phyloP scores from a whole-genome alignment of 1,139 yeast species.

The Pichia sp. region DNA sequence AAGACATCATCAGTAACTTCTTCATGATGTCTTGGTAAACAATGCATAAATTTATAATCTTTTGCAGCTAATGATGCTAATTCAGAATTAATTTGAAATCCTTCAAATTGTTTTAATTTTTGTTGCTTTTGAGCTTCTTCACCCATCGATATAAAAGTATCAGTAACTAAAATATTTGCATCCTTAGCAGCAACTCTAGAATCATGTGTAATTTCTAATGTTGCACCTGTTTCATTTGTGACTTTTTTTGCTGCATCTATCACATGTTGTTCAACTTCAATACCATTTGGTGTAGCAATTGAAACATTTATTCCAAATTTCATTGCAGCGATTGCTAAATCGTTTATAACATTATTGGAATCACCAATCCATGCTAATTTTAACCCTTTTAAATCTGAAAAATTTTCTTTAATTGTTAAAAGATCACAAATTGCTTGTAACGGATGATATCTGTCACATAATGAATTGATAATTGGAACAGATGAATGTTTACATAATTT shows the following conservation, averaged over 20 bases:
- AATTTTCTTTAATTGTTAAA: conserved; percentile 76
- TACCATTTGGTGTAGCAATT: conserved; percentile 74
- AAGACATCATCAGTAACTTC: conserved; percentile 93
- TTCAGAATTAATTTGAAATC: conserved; percentile 73
- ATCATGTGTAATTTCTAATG: conserved; percentile 61
- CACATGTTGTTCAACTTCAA: conserved; percentile 58
- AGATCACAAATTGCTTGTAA: conserved; percentile 91
- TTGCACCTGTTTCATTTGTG: conserved; percentile 44
- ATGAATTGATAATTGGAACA: conserved; percentile 89
- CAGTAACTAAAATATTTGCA: conserved; percentile 86
- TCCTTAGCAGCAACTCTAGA: conserved; percentile 64
- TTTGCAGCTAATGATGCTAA: conserved; percentile 59
- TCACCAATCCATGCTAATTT: conserved; percentile 96
- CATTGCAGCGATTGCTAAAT: conserved; percentile 84
- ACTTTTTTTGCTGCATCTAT: conserved; percentile 48
- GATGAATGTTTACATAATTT: conserved; percentile 67
- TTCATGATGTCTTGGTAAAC: conserved; percentile 90
- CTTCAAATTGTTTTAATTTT: conserved; percentile 74
- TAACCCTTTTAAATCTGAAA: conserved; percentile 53
- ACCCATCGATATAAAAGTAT: conserved; percentile 98
- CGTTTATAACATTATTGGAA: conserved; percentile 91
- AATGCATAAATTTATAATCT: conserved; percentile 82
- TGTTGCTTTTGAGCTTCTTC: conserved; percentile 73
- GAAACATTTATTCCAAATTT: conserved; percentile 80
- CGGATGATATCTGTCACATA: conserved; percentile 92